phyloP scores from a whole-genome alignment of 208 protist genomes.

The Trypanosoma rangeli region DNA sequence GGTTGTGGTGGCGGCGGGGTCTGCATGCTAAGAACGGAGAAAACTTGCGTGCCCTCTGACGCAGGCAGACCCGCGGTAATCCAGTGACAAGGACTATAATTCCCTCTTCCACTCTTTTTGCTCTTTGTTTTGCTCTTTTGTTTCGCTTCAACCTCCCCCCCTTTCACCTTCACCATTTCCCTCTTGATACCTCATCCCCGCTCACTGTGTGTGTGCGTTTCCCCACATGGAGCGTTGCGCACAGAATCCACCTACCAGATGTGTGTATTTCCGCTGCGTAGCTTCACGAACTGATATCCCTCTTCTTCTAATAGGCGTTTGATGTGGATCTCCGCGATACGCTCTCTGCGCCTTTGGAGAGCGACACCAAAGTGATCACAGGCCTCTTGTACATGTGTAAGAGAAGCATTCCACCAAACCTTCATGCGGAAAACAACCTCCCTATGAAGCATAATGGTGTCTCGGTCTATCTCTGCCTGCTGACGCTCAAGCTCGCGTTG shows the following conservation, averaged over 20 bases:
- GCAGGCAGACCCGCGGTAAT: background rate
- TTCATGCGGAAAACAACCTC: slow-evolving; percentile 76
- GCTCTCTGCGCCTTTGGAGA: slow-evolving; percentile 44
- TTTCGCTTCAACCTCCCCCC: background rate
- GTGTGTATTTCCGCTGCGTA: slow-evolving; percentile 38
- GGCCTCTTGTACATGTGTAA: slow-evolving; percentile 72
- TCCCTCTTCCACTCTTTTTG: background rate
- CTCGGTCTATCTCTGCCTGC: slow-evolving; percentile 32
- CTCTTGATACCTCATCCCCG: background rate
- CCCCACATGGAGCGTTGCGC: background rate
- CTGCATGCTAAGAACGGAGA: background rate
- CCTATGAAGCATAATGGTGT: slow-evolving; percentile 68
- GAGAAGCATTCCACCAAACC: slow-evolving; percentile 82
- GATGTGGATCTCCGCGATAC: slow-evolving; percentile 44
- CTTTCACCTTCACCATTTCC: background rate
- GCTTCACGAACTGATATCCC: slow-evolving; percentile 58
- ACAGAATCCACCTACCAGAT: slow-evolving; percentile 16
- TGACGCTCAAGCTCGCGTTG: slow-evolving; percentile 49
- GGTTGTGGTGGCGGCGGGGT: background rate
- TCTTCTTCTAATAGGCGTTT: slow-evolving; percentile 46
- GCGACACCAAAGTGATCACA: slow-evolving; percentile 33
- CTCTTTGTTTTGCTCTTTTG: background rate
- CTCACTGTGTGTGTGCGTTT: background rate
- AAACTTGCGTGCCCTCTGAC: background rate
- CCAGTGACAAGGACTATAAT: background rate